Evolutionary conservation across 2,329 filamentous ascomycete genomes (phyloP).

Genomic region (Dothistroma pini): DNA sequence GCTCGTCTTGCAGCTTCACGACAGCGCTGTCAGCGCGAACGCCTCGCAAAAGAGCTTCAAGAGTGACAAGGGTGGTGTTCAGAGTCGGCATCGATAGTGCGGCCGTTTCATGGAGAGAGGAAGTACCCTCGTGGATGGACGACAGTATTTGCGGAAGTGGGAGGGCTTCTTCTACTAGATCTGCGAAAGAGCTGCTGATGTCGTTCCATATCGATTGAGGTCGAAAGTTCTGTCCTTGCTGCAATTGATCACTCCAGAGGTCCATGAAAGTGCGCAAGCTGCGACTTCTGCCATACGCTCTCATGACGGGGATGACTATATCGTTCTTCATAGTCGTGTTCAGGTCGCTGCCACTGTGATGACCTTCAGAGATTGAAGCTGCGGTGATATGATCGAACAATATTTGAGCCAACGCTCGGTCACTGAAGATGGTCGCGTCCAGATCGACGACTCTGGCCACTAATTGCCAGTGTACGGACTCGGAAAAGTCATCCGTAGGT

Average conservation of each 20-base stretch:
- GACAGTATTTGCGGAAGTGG: constrained; percentile 14
- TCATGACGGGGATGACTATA: constrained; percentile 32
- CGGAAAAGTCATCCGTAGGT: background rate
- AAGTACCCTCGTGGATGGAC: constrained; percentile 2
- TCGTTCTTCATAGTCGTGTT: constrained; percentile 5
- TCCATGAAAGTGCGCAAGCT: constrained; percentile 29
- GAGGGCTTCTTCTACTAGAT: constrained; percentile 23
- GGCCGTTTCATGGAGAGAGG: background rate
- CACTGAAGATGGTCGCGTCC: constrained; percentile 46
- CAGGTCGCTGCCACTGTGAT: background rate
- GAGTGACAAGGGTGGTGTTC: constrained; percentile 1
- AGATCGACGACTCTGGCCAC: constrained; percentile 44
- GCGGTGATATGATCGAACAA: constrained; percentile 6
- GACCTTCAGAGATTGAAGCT: background rate
- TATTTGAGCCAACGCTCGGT: constrained; percentile 13
- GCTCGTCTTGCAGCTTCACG: constrained; percentile 8
- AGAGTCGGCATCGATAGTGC: background rate
- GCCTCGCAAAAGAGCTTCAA: constrained; percentile 13
- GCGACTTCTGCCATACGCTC: constrained; percentile 29
- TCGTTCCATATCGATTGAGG: constrained; percentile 23
- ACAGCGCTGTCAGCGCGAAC: constrained; percentile 12
- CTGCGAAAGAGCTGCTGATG: constrained; percentile 19
- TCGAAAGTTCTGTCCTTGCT: background rate
- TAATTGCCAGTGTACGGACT: constrained; percentile 38
- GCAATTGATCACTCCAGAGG: constrained; percentile 30